phyloP scores from a whole-genome alignment of 176 grass and related monocot species.

The Chloris gayana region DNA sequence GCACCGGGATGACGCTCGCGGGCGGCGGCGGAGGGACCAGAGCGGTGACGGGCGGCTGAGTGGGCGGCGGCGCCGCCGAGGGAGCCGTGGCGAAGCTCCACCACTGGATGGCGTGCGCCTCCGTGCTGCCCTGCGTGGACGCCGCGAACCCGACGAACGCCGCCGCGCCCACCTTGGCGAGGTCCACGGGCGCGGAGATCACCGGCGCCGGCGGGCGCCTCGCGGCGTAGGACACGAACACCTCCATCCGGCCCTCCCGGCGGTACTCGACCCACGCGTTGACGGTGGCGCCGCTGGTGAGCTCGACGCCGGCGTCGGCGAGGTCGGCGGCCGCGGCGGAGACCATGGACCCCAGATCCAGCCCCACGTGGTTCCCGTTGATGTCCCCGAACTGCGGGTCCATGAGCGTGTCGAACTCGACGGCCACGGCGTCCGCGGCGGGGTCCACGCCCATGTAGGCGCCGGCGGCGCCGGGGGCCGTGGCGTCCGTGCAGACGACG shows the following conservation, averaged over 20 bases:
- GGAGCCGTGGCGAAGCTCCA: conserved; percentile 75
- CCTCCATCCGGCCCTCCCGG: conserved; percentile 39
- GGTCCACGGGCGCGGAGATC: conserved; percentile 59
- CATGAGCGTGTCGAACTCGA: conserved; percentile 94
- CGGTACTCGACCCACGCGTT: conserved; percentile 85
- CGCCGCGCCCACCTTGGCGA: conserved; percentile 39
- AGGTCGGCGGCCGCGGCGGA: conserved; percentile 66
- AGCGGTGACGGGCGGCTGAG: neutral
- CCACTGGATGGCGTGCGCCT: conserved; percentile 91
- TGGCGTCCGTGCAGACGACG: conserved; percentile 55
- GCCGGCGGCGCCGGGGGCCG: conserved; percentile 58
- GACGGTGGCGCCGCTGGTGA: conserved; percentile 63
- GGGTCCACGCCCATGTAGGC: conserved; percentile 56
- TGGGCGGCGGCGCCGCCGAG: conserved; percentile 24
- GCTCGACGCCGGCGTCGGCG: conserved; percentile 42
- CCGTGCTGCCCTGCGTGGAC: conserved; percentile 94
- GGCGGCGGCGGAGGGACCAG: conserved; percentile 10
- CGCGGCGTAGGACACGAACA: conserved; percentile 71
- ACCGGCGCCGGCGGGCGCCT: conserved; percentile 47
- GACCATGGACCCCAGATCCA: conserved; percentile 81
- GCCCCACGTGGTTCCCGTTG: conserved; percentile 76
- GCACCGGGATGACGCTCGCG: neutral
- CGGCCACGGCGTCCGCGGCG: conserved; percentile 53
- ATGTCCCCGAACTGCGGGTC: conserved; percentile 79
- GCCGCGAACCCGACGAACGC: conserved; percentile 76